Conservation (phyloP, 2,329 filamentous ascomycete genomes). For the Mycogone perniciosa region DNA sequence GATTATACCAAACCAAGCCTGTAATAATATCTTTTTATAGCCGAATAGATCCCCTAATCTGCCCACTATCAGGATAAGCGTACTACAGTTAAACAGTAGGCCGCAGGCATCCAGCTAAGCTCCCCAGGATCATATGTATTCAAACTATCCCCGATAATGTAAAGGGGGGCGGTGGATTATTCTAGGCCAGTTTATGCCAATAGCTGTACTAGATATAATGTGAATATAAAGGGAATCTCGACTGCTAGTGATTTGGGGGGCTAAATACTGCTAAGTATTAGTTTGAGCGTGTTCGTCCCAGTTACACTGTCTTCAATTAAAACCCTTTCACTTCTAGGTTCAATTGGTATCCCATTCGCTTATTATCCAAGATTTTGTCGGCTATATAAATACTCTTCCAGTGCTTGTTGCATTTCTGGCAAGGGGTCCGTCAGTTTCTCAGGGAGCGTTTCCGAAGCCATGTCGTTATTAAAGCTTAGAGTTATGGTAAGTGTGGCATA, state of each 20-base stretch:
- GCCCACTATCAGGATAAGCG: conserved; percentile 48
- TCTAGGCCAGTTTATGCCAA: conserved; percentile 18
- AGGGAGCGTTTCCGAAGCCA: no score
- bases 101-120: conserved; percentile 47
- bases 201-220: conserved; percentile 18
- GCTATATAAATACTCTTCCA: no score
- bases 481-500: no score
- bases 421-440: no score
- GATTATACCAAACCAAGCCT: conserved; percentile 44
- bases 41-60: conserved; percentile 49
- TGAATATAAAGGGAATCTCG: conserved; percentile 10
- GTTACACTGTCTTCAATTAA: background rate
- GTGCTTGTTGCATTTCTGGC: no score
- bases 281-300: background rate
- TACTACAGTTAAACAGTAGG: conserved; percentile 45
- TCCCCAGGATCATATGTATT: conserved; percentile 32
- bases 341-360: no score
- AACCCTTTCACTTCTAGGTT: no score
- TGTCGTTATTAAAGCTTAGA: no score
- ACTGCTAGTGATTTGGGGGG: background rate
- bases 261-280: conserved; percentile 4
- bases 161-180: conserved; percentile 22
- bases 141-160: conserved; percentile 39
- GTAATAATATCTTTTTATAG: conserved; percentile 43
- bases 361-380: no score